Evolutionary conservation across 2,329 filamentous ascomycete genomes (phyloP).

Genomic region (Colletotrichum sidae): DNA sequence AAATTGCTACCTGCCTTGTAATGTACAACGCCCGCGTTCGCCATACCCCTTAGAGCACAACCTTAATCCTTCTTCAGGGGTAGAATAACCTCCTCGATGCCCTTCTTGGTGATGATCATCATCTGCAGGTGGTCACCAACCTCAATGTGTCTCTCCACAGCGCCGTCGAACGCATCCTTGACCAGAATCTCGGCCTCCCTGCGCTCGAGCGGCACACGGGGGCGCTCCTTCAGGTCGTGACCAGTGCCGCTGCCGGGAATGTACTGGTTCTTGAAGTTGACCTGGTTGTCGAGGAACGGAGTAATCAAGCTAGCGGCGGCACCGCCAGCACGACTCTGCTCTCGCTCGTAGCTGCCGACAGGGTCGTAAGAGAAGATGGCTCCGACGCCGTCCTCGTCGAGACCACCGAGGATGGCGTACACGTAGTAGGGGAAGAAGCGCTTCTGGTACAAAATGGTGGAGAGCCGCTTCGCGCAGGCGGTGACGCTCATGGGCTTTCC

Average conservation of each 20-base stretch:
- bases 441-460: constrained; percentile 96
- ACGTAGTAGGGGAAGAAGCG: constrained; percentile 99
- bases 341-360: constrained; percentile 96
- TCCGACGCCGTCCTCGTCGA: constrained; percentile 94
- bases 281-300: constrained; percentile 99
- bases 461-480: constrained; percentile 93
- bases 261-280: constrained; percentile 99
- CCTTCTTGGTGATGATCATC: constrained; percentile 88
- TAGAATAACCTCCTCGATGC: constrained; percentile 86
- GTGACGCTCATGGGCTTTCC: constrained; percentile 95
- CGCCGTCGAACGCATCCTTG: constrained; percentile 97
- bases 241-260: constrained; percentile 86
- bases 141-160: constrained; percentile 98
- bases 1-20: constrained; percentile 36
- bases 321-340: constrained; percentile 94
- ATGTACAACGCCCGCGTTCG: constrained; percentile 30
- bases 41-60: neutral
- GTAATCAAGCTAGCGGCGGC: constrained; percentile 96
- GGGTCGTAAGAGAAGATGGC: constrained; percentile 98
- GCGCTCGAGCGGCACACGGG: constrained; percentile 76
- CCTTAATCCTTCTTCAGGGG: constrained; percentile 90
- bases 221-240: constrained; percentile 80
- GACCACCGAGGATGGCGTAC: constrained; percentile 89
- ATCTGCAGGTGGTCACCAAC: constrained; percentile 97
- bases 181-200: constrained; percentile 86